A percentile compares a stretch with the other conserved stretches of the same genome.
Conservation (phyloP, 306 rosid genomes). For the Dalbergia oliveri region DNA sequence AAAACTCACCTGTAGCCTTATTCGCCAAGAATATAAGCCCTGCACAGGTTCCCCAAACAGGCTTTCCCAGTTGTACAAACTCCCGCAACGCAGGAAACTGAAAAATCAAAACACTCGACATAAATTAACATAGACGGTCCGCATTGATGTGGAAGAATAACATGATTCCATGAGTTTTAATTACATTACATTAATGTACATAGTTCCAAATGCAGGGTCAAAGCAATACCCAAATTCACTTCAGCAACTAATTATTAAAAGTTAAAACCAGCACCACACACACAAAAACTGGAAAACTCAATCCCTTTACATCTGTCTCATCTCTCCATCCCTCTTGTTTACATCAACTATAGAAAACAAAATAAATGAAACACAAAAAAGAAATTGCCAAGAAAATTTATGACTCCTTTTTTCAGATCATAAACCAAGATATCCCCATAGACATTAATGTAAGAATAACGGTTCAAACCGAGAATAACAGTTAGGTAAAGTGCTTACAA, state of each 20-base stretch:
- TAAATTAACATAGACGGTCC: background rate
- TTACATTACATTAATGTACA: background rate
- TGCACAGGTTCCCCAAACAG: conserved; percentile 99
- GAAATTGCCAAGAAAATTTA: background rate
- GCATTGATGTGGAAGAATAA: background rate
- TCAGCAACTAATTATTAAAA: background rate
- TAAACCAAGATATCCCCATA: background rate
- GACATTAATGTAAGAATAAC: background rate
- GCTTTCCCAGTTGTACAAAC: conserved; percentile 90
- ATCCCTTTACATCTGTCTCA: background rate
- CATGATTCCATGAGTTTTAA: background rate
- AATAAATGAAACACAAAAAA: background rate
- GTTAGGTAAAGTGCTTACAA: background rate
- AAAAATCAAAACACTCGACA: conserved; percentile 35
- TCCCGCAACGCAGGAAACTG: conserved; percentile 95
- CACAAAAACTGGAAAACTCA: background rate
- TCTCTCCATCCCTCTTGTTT: background rate
- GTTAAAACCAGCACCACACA: conserved; percentile 1
- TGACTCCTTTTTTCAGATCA: background rate
- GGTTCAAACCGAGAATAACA: background rate
- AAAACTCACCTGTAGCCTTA: conserved; percentile 75
- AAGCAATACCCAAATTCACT: background rate
- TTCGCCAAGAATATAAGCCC: conserved; percentile 96
- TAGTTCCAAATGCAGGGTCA: conserved; percentile 11
- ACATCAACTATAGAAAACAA: conserved; percentile 9